These are phyloP conservation scores for Tolypocladium inflatum DNA, from an alignment of 2,329 filamentous ascomycete species.

Conservation along the genomic window DNA sequence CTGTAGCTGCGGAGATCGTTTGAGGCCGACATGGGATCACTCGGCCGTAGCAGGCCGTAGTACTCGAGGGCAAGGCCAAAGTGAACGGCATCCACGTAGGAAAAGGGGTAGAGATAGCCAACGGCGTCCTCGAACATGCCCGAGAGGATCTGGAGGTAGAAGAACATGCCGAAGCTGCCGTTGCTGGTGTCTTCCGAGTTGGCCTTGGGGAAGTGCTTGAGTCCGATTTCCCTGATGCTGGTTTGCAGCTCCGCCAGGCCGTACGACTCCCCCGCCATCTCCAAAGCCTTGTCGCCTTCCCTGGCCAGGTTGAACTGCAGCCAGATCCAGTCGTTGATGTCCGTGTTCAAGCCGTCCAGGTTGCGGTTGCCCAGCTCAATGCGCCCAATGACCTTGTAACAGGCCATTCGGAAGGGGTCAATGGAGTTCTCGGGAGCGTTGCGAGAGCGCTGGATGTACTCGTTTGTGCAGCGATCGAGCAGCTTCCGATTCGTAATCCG, in stretches of 20 bases:
- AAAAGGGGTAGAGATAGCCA: slow-evolving; percentile 82
- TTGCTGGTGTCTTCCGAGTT: slow-evolving; percentile 63
- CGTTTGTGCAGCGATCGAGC: slow-evolving; percentile 79
- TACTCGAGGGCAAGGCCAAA: slow-evolving; percentile 84
- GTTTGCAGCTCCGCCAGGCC: slow-evolving; percentile 60
- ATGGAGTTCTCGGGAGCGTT: slow-evolving; percentile 80
- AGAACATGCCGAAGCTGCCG: slow-evolving; percentile 79
- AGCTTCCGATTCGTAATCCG: slow-evolving; percentile 64
- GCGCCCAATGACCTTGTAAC: slow-evolving; percentile 93
- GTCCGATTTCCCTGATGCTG: slow-evolving; percentile 79
- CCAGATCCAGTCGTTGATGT: slow-evolving; percentile 65
- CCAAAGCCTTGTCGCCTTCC: slow-evolving; percentile 52
- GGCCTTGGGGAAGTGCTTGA: slow-evolving; percentile 80
- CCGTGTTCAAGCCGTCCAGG: slow-evolving; percentile 52
- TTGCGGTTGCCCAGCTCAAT: slow-evolving; percentile 57
- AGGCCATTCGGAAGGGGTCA: slow-evolving; percentile 92
- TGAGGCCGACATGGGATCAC: slow-evolving; percentile 65
- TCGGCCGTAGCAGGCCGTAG: slow-evolving; percentile 81
- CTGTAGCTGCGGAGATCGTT: slow-evolving; percentile 61
- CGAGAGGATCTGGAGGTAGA: slow-evolving; percentile 81
- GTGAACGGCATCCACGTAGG: slow-evolving; percentile 88
- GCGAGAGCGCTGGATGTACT: slow-evolving; percentile 77
- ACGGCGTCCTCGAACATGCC: slow-evolving; percentile 94
- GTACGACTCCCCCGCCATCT: slow-evolving; percentile 58
- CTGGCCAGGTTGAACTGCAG: slow-evolving; percentile 61